Evolutionary conservation across 176 grass and related monocot species (phyloP).

Genomic region (Otatea glauca): DNA sequence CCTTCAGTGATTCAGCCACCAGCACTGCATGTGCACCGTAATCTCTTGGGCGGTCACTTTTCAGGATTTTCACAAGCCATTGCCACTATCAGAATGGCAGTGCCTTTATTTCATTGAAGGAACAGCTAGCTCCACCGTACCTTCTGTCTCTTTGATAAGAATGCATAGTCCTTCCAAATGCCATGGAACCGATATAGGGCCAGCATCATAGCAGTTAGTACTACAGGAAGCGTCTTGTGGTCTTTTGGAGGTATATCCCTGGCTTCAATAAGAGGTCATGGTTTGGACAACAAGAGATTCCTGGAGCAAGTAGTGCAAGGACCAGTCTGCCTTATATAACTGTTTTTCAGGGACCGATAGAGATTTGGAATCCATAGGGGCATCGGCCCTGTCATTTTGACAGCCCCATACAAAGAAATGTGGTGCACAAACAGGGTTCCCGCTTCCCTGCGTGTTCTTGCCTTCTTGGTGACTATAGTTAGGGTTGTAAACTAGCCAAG

Average conservation of each 20-base stretch:
- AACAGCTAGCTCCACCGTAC: constrained; percentile 37
- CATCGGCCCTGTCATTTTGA: constrained; percentile 10
- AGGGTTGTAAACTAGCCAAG: too few species aligned
- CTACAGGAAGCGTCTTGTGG: constrained; percentile 6
- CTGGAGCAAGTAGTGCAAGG: background rate
- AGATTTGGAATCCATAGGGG: constrained; percentile 16
- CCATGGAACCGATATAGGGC: constrained; percentile 8
- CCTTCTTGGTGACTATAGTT: too few species aligned
- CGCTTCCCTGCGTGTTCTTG: background rate
- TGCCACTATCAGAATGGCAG: constrained; percentile 27
- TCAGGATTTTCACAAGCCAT: constrained; percentile 50
- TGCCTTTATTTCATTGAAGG: constrained; percentile 44
- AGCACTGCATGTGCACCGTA: constrained; percentile 29
- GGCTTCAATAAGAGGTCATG: constrained; percentile 15
- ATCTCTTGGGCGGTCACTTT: constrained; percentile 47
- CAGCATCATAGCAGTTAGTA: background rate
- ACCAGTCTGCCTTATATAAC: constrained; percentile 22
- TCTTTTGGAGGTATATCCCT: background rate
- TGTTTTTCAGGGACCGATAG: background rate
- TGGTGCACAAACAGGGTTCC: background rate
- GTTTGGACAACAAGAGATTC: constrained; percentile 26
- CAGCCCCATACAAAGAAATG: constrained; percentile 27
- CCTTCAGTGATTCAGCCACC: background rate
- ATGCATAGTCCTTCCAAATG: constrained; percentile 33
- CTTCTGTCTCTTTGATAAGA: constrained; percentile 30